Base-by-base conservation (phyloP, 441 rosid species). In the Hura crepitans region DNA sequence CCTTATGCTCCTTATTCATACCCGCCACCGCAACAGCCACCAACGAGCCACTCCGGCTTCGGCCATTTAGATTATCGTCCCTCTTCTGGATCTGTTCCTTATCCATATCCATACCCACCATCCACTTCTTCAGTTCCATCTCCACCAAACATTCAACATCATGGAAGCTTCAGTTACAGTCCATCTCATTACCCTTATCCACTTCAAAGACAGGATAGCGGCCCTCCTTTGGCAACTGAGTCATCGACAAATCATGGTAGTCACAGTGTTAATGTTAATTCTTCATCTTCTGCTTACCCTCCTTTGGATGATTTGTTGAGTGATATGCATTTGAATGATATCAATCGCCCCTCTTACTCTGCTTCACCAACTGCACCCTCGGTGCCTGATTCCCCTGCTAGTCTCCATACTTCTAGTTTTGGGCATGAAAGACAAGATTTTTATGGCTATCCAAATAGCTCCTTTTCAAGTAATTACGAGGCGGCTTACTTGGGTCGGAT, bases 371-470 rank as follows among this genome's bases (percentile, higher is more conserved):
- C 86, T 0, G 79, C 84, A 25, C 81, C 89, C 30, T 77, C 85
- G 0, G 13, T 67, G 64, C 70, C 77, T 6, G 25, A 51, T 60
- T 71, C 82, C 60, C 72, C 79, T 67, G 47, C 62, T n/a, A 51
- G 66, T 56, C 56, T 58, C 63, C 80, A 70, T 47, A 63, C 55
- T 66, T 79, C 85, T 0, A 79, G 73, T 78, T 72, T 81, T 28
- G 81, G 83, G 68, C 70, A 70, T 63, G 77, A 22, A 65, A 76
- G 78, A 5, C 83, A 74, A 9, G 66, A 77, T 10, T 81, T 86
- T 53, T 90, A 86, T 77, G 91, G 87, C 43, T 85, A 83, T 74
- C 85, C 92, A 35, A 87, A 83, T 78, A 76, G 84, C 69, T 86
- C 97, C 0, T 86, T 83, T 69, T 81, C 90, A 2, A 84, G 82